A percentile compares a stretch with the other conserved stretches of the same genome.
phyloP scores from a whole-genome alignment of 2,329 filamentous ascomycete genomes.

The Ophiocordyceps sinensis region DNA sequence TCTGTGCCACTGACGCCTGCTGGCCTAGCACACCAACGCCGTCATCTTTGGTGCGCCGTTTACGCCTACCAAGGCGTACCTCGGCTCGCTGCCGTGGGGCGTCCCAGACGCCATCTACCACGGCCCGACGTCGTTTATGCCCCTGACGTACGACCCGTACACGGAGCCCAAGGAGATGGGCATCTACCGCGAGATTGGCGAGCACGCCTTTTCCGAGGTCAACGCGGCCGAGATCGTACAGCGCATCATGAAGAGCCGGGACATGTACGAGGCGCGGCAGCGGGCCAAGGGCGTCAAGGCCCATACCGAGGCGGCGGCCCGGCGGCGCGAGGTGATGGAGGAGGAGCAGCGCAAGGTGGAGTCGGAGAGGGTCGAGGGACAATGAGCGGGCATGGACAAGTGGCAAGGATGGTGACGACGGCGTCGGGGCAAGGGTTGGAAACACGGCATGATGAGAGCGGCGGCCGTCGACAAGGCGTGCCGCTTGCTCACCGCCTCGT shows the following conservation, averaged over 20 bases:
- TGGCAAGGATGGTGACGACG: not conserved
- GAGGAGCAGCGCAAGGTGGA: slow-evolving; percentile 39
- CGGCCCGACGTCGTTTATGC: slow-evolving; percentile 88
- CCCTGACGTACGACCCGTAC: slow-evolving; percentile 67
- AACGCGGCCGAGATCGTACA: slow-evolving; percentile 88
- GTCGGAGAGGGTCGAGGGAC: slow-evolving; percentile 11
- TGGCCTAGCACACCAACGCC: slow-evolving; percentile 61
- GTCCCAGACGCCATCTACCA: slow-evolving; percentile 78
- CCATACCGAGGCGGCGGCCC: slow-evolving; percentile 53
- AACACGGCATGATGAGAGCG: too few relatives aligned
- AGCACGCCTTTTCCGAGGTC: slow-evolving; percentile 70
- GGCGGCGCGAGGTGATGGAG: slow-evolving; percentile 46
- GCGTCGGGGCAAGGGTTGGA: too few relatives aligned
- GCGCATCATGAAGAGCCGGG: slow-evolving; percentile 74
- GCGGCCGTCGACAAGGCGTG: too few relatives aligned
- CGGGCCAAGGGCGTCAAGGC: slow-evolving; percentile 80
- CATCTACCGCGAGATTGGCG: slow-evolving; percentile 66
- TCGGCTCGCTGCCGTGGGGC: slow-evolving; percentile 59
- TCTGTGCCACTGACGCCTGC: not conserved
- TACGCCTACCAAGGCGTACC: slow-evolving; percentile 64
- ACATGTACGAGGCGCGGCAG: slow-evolving; percentile 84
- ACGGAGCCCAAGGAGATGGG: slow-evolving; percentile 64
- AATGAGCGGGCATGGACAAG: too few relatives aligned
- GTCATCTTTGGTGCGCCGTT: slow-evolving; percentile 87
- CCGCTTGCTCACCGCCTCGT: too few relatives aligned